Evolutionary conservation across 2,329 filamentous ascomycete species (phyloP).

Genomic region (Biscogniauxia mediterranea): DNA sequence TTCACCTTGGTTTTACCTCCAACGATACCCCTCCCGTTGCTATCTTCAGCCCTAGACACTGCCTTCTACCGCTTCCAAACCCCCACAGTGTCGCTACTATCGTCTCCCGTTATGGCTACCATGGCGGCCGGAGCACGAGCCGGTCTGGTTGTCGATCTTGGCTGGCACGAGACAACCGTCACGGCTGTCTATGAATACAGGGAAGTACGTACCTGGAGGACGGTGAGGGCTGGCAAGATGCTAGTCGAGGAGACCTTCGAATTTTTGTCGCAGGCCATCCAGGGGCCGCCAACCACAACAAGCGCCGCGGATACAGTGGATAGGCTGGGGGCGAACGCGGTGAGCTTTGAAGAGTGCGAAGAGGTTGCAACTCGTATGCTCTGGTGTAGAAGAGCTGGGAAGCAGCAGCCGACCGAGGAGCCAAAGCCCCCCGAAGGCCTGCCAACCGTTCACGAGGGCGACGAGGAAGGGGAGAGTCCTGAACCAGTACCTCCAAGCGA

Average conservation of each 20-base stretch:
- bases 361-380: constrained; percentile 72
- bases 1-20: constrained; percentile 76
- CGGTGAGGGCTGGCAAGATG: constrained; percentile 69
- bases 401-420: constrained; percentile 26
- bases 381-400: constrained; percentile 64
- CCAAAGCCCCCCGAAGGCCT: constrained; percentile 35
- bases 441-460: constrained; percentile 55
- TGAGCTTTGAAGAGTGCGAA: constrained; percentile 78
- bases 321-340: constrained; percentile 33
- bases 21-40: constrained; percentile 70
- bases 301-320: constrained; percentile 28
- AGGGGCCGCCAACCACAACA: constrained; percentile 22
- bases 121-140: constrained; percentile 81
- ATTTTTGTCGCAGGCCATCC: constrained; percentile 51
- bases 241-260: constrained; percentile 69
- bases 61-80: constrained; percentile 80
- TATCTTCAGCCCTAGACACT: constrained; percentile 73
- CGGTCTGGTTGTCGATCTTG: constrained; percentile 84
- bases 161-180: constrained; percentile 86
- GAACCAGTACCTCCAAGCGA: constrained; percentile 29
- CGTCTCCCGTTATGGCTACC: constrained; percentile 69
- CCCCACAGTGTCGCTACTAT: constrained; percentile 77
- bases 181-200: constrained; percentile 89
- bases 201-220: constrained; percentile 70
- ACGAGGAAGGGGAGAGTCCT: constrained; percentile 55